These are phyloP conservation scores for Medakamo hakoo DNA, from an alignment of 139 green algal genomes.

Conservation along the genomic window DNA sequence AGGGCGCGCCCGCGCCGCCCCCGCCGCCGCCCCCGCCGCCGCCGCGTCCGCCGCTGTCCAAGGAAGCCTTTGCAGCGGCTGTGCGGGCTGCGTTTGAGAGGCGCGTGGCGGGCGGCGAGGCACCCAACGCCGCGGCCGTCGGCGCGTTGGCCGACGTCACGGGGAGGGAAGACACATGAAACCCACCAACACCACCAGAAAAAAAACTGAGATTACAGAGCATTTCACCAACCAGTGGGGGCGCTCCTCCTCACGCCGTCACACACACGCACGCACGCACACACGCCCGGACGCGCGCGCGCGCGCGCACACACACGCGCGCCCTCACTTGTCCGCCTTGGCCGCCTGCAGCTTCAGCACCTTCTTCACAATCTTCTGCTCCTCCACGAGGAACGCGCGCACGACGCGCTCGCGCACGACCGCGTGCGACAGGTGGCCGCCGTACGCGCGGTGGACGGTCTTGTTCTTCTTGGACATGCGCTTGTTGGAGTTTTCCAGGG, in stretches of 20 bases:
- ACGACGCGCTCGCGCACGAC: conserved; percentile 85
- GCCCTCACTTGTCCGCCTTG: conserved; percentile 24
- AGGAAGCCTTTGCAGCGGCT: background rate
- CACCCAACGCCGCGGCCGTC: conserved; percentile 7
- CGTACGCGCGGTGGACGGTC: conserved; percentile 86
- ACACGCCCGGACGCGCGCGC: background rate
- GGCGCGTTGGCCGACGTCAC: background rate
- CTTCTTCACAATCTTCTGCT: conserved; percentile 99
- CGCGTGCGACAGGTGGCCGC: conserved; percentile 65
- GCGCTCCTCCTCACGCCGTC: too few species aligned
- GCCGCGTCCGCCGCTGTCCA: too few species aligned
- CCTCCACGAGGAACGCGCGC: conserved; percentile 92
- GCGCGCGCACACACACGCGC: background rate
- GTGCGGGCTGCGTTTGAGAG: background rate
- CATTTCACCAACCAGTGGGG: too few species aligned
- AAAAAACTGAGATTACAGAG: too few species aligned
- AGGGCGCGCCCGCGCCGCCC: too few species aligned
- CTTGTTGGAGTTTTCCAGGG: conserved; percentile 45
- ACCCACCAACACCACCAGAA: background rate
- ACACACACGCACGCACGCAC: background rate
- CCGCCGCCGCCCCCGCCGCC: too few species aligned
- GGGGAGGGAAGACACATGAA: background rate
- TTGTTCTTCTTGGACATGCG: conserved; percentile 80
- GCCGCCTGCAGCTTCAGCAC: conserved; percentile 67
- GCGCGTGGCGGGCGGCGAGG: background rate